phyloP scores from a whole-genome alignment of 345 rosid species.

The Physaria fendleri region DNA sequence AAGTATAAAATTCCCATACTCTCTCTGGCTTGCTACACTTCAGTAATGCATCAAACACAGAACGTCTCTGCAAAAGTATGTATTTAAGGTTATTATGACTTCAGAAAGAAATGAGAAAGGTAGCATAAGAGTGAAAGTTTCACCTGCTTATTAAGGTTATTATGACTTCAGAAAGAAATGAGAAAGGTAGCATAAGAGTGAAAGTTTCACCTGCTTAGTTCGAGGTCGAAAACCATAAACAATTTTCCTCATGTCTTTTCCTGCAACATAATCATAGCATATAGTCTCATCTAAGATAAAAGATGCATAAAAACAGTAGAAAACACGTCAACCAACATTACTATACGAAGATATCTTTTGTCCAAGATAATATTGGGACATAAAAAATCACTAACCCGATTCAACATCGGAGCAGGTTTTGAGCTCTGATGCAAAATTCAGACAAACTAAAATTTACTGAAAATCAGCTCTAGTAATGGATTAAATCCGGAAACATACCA shows the following conservation, averaged over 20 bases:
- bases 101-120: neutral
- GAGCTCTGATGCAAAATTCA: neutral
- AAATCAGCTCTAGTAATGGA: neutral
- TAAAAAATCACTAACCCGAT: neutral
- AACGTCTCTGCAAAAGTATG: conserved; percentile 59
- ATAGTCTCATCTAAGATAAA: neutral
- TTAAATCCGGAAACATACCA: conserved; percentile 41
- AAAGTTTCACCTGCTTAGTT: conserved; percentile 67
- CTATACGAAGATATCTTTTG: neutral
- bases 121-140: conserved; percentile 3
- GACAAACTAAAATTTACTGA: neutral
- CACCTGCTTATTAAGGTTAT: conserved; percentile 53
- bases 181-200: neutral
- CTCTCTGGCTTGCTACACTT: conserved; percentile 65
- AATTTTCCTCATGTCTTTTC: conserved; percentile 92
- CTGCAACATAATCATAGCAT: conserved; percentile 36
- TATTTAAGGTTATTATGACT: neutral
- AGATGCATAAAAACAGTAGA: neutral
- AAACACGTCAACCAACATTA: conserved; percentile 2
- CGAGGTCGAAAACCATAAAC: conserved; percentile 87
- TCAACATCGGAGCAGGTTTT: neutral
- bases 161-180: neutral
- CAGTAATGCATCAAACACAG: conserved; percentile 53
- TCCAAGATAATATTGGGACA: neutral
- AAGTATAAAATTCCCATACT: conserved; percentile 83